These are phyloP conservation scores for Vitis hybrid DNA, from an alignment of 177 flowering plant species.

Conservation along the genomic window DNA sequence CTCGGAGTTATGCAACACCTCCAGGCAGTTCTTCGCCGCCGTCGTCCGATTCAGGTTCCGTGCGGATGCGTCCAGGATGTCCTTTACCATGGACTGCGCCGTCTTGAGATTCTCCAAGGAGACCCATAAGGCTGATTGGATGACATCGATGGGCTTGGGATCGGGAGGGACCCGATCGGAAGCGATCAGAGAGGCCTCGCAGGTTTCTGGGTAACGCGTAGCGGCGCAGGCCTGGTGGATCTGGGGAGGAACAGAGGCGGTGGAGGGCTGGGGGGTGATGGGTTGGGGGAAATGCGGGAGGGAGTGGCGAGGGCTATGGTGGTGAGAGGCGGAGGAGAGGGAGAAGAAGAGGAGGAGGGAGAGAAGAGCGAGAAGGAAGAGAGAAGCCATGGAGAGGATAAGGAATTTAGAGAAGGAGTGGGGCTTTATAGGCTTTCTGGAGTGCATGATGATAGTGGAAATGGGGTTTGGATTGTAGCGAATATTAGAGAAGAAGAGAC, in stretches of 20 bases:
- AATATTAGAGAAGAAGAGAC: no score
- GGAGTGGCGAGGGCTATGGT: constrained; percentile 12
- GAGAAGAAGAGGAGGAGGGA: constrained; percentile 14
- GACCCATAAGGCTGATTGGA: constrained; percentile 43
- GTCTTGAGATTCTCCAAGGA: constrained; percentile 46
- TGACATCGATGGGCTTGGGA: constrained; percentile 43
- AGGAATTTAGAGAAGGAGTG: constrained; percentile 7
- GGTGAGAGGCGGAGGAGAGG: constrained; percentile 34
- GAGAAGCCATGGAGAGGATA: constrained; percentile 40
- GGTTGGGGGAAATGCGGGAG: not conserved
- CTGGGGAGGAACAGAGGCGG: constrained; percentile 5
- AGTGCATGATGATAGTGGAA: no score
- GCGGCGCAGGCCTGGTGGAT: constrained; percentile 69
- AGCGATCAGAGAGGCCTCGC: constrained; percentile 40
- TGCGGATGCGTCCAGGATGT: constrained; percentile 45
- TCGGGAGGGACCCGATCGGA: constrained; percentile 29
- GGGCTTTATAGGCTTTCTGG: no score
- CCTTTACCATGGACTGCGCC: constrained; percentile 54
- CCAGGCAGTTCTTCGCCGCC: constrained; percentile 64
- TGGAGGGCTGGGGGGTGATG: not conserved
- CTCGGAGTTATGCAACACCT: constrained; percentile 42
- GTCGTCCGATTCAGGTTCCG: constrained; percentile 48
- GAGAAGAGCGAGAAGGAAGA: constrained; percentile 32
- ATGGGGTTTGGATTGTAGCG: no score
- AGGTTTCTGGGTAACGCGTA: constrained; percentile 53